Evolutionary conservation across 768 basidiomycete species (phyloP).

Genomic region (Suillus brevipes): DNA sequence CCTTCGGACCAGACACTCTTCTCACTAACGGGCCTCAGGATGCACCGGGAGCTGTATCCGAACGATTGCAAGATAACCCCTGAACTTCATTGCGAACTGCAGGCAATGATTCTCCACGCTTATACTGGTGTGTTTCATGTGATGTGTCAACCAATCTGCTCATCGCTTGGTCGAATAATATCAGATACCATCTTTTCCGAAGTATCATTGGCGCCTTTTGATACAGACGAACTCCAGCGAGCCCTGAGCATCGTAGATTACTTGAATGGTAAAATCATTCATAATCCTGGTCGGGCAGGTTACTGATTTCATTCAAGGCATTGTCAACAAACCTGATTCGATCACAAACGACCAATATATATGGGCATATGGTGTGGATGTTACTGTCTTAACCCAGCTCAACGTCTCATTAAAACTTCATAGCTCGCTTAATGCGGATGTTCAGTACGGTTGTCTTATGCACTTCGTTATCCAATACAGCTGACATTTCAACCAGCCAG

Average conservation of each 20-base stretch:
- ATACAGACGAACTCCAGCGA: constrained; percentile 8
- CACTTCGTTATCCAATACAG: neutral
- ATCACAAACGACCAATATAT: neutral
- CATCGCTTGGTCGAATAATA: neutral
- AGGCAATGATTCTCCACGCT: constrained; percentile 1
- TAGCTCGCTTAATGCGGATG: constrained; percentile 13
- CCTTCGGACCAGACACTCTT: neutral
- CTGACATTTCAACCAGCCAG: constrained; percentile 15
- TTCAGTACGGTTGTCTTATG: constrained; percentile 3
- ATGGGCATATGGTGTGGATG: neutral
- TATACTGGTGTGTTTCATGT: neutral
- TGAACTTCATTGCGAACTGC: constrained; percentile 2
- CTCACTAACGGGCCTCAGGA: neutral
- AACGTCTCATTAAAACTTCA: neutral
- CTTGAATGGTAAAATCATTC: neutral
- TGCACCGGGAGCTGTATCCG: constrained; percentile 4
- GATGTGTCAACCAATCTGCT: neutral
- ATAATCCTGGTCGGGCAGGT: neutral
- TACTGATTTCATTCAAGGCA: neutral
- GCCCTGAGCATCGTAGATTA: constrained; percentile 4
- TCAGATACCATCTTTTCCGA: constrained; percentile 6
- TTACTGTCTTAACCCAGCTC: neutral
- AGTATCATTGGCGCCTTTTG: constrained; percentile 10
- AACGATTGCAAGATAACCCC: constrained; percentile 4
- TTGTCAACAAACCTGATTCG: neutral